phyloP scores from a whole-genome alignment of 2,329 filamentous ascomycete species.

The Botryotinia calthae region DNA sequence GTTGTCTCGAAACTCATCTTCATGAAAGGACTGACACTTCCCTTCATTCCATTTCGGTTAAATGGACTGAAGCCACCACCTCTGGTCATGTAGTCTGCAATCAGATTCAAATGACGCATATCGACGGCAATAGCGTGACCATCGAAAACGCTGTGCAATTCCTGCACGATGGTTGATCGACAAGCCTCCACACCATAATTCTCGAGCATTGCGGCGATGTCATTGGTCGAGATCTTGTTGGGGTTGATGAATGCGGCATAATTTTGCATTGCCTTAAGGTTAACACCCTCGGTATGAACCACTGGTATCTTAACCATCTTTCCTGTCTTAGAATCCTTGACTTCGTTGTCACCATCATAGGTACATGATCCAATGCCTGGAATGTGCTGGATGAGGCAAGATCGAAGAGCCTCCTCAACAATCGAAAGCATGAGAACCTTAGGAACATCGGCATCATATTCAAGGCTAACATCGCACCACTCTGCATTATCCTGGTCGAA shows the following conservation, averaged over 20 bases:
- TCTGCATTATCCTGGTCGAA: conserved; percentile 73
- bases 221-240: conserved; percentile 85
- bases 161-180: conserved; percentile 79
- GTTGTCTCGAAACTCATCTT: conserved; percentile 99
- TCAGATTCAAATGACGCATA: conserved; percentile 87
- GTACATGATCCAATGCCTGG: conserved; percentile 71
- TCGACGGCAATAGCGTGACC: conserved; percentile 93
- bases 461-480: conserved; percentile 78
- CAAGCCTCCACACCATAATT: conserved; percentile 94
- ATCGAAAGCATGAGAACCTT: conserved; percentile 93
- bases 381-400: conserved; percentile 84
- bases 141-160: conserved; percentile 81
- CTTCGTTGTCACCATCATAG: conserved; percentile 58
- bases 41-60: conserved; percentile 82
- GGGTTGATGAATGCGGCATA: conserved; percentile 84
- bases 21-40: conserved; percentile 86
- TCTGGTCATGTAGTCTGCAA: conserved; percentile 97
- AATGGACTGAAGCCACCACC: conserved; percentile 87
- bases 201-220: conserved; percentile 78
- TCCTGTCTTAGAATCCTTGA: conserved; percentile 48
- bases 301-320: conserved; percentile 51
- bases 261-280: conserved; percentile 85
- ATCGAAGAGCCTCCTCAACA: conserved; percentile 75
- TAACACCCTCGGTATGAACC: conserved; percentile 80
- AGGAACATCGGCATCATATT: conserved; percentile 74